Conservation (phyloP, 2,329 filamentous ascomycete species). For the Diplodia scrobiculata region DNA sequence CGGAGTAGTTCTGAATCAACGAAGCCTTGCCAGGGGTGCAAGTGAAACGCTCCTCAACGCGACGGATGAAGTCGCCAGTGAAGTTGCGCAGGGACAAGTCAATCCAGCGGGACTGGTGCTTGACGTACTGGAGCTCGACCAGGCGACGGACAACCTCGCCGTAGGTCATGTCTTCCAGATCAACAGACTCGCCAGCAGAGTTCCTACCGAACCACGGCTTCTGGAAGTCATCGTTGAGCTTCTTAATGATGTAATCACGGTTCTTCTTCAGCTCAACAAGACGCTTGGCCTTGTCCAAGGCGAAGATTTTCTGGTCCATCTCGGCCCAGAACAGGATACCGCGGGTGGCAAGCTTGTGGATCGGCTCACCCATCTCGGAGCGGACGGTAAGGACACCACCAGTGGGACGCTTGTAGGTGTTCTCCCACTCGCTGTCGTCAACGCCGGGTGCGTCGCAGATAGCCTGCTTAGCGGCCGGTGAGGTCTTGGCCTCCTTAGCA, state of each 20-base stretch:
- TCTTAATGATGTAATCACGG: slow-evolving; percentile 51
- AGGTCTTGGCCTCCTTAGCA: slow-evolving; percentile 51
- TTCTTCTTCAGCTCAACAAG: slow-evolving; percentile 48
- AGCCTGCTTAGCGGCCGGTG: slow-evolving; percentile 48
- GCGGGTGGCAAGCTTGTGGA: slow-evolving; percentile 96
- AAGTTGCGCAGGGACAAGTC: slow-evolving; percentile 73
- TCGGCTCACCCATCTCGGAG: slow-evolving; percentile 99
- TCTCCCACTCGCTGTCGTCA: slow-evolving; percentile 51
- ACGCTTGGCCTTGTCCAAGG: slow-evolving; percentile 77
- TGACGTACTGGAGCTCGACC: slow-evolving; percentile 53
- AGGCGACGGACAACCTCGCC: slow-evolving; percentile 50
- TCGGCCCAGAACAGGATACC: slow-evolving; percentile 97
- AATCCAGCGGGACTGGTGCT: slow-evolving; percentile 51
- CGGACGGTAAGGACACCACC: slow-evolving; percentile 95
- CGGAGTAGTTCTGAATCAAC: slow-evolving; percentile 83
- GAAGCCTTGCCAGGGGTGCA: slow-evolving; percentile 70
- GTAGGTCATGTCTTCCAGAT: slow-evolving; percentile 55
- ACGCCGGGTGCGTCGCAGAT: slow-evolving; percentile 51
- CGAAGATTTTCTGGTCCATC: slow-evolving; percentile 99
- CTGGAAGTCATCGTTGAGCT: slow-evolving; percentile 53
- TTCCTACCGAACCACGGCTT: slow-evolving; percentile 55
- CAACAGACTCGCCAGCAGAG: slow-evolving; percentile 47
- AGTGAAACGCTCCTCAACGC: slow-evolving; percentile 95
- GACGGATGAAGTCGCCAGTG: slow-evolving; percentile 93
- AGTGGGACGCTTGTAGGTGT: slow-evolving; percentile 66